phyloP scores from a whole-genome alignment of 1,284 basidiomycete species.

The Clitocybe nebularis region DNA sequence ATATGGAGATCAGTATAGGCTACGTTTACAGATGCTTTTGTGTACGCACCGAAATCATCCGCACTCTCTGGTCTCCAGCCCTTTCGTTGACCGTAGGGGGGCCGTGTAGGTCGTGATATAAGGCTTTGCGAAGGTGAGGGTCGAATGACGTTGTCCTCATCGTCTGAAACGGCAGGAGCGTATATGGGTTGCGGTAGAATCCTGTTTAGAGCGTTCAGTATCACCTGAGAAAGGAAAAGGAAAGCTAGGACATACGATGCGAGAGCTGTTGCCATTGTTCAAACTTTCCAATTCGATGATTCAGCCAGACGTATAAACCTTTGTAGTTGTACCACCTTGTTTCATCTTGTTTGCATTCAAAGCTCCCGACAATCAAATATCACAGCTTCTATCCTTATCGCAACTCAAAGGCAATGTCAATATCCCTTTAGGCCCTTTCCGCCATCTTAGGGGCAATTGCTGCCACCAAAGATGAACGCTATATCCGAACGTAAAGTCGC shows the following conservation, averaged over 20 bases:
- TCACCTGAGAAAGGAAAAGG: constrained; percentile 4
- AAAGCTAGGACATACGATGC: constrained; percentile 44
- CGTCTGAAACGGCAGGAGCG: constrained; percentile 49
- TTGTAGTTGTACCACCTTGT: constrained; percentile 1
- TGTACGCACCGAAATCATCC: constrained; percentile 78
- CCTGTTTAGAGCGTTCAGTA: constrained; percentile 31
- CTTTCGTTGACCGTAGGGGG: constrained; percentile 80
- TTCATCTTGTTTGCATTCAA: neutral
- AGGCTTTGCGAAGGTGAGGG: constrained; percentile 42
- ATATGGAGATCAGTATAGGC: constrained; percentile 8
- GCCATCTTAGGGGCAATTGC: neutral
- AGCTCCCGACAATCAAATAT: too few species aligned
- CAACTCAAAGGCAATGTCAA: too few species aligned
- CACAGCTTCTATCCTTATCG: too few species aligned
- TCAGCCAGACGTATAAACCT: neutral
- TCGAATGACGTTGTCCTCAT: constrained; percentile 46
- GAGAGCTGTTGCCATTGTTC: constrained; percentile 51
- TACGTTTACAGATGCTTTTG: neutral
- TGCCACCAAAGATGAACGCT: neutral
- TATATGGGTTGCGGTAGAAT: constrained; percentile 67
- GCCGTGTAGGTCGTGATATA: constrained; percentile 53
- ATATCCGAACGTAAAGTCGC: constrained; percentile 3
- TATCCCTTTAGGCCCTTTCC: neutral
- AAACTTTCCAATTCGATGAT: constrained; percentile 5
- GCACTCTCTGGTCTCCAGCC: constrained; percentile 84